Base-by-base conservation (phyloP, 805 yeast species). In the Metschnikowia peoriensis region DNA sequence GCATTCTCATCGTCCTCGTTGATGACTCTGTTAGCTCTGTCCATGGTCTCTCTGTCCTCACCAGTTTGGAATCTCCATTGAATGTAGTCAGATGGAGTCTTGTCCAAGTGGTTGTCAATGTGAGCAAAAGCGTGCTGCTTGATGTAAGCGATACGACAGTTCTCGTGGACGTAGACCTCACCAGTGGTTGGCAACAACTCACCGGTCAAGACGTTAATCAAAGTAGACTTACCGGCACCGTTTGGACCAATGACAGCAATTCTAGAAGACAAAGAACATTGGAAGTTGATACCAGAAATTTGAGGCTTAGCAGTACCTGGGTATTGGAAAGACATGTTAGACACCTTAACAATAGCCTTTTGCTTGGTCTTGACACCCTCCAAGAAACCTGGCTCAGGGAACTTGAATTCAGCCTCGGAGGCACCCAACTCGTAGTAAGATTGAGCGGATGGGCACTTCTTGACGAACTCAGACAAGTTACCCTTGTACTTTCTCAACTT, bases 1-100 rank as follows among this genome's bases (percentile, higher is more conserved):
- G 96, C 89, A 78, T 86, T 84, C 84, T 92, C 97, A 81, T 94
- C 99, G 68, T 83, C 80, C 83, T 94, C 99, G 74, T 88, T 91
- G 77, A 94, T 91, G 77, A 87, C 93, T 85, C 99, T 90, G 78
- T 96, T 90, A 76, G 98, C 99, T 84, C 98, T 89, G 85, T 94
- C 99, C 99, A 94, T 94, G 80, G 99, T 94, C 85, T 94, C 99
- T 84, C 99, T 91, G 81, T 94, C 99, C 84, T 94, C 99, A 92
- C 99, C 99, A 75, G 99, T 94, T 84, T 94, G 99, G 97, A 93
- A 94, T 88, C 99, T 94, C 99, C 99, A 94, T 84, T 94, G 99
- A 69, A 94, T 94, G 84, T 94, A 94, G 84, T 94, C 99, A 71
- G 97, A 91, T 74, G 99, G 99, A 72, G 99, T 94, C 86, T 88